Evolutionary conservation across 2,329 filamentous ascomycete genomes (phyloP), one percentile per base, ranked within the genome.

Genomic region (Aspergillus viridinutans): DNA sequence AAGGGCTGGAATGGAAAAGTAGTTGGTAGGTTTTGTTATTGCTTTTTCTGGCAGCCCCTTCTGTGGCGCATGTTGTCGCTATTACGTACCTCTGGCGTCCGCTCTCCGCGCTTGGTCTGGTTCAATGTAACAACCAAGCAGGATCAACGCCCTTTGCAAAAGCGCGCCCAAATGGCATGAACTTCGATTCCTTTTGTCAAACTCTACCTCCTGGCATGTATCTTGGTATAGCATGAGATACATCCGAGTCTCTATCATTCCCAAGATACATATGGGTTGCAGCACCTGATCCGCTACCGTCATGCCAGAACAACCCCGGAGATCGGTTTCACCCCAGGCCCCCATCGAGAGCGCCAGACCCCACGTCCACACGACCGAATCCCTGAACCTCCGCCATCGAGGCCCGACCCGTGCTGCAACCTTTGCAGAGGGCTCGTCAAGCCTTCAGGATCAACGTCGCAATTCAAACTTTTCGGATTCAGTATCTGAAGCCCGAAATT

Each of bases 401-500:
- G 67, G 71, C 29, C 61, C 72, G 8, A 62, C 64, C 42, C 69
- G 74, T 52, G 62, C 75, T 54, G 67, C 72, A 8, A 76, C 72
- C 29, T 70, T 74, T 38, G 68, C 70, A 12, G 75, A 77, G 29
- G 61, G 62, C 2, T 59, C 64, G 17, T 60, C 62, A 20, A 67
- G 58, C 43, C 63, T 67, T 47, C 67, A 71, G 26, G 69, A 71
- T 52, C 82, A 84, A 28, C 84, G 90, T 54, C 84, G 90, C 60
- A 90, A 88, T 75, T 94, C 90, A 38, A 86, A 85, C 50, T 84
- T 95, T 60, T 94, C 90, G 28, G 89, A 92, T 66, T 87, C 89
- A 61, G 69, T 90, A 14, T 85, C 81, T 56, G 88, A 90, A 72
- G 86, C 86, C 43, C 83, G 84, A 62, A 80, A 81, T 58, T 84